These are phyloP conservation scores for Pleurostoma richardsiae DNA, from an alignment of 2,329 filamentous ascomycete genomes.

Conservation along the genomic window DNA sequence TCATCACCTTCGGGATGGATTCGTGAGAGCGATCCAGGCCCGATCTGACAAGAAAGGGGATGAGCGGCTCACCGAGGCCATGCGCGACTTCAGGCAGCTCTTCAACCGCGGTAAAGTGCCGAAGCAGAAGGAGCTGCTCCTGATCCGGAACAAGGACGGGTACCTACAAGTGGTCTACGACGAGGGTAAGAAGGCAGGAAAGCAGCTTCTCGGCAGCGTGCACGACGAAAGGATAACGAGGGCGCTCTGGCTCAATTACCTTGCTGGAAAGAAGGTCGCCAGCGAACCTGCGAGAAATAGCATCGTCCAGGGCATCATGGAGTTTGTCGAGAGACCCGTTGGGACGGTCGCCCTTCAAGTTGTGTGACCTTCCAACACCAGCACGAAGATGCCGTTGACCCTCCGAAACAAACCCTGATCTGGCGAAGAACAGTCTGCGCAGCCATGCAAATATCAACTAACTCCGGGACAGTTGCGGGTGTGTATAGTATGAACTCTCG, in stretches of 20 bases:
- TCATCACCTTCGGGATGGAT: constrained; percentile 84
- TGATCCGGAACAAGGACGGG: constrained; percentile 64
- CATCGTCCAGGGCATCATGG: constrained; percentile 83
- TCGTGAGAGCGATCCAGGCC: constrained; percentile 77
- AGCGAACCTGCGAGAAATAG: constrained; percentile 76
- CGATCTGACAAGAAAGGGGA: constrained; percentile 59
- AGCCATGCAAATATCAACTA: constrained; percentile 1
- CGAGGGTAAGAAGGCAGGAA: constrained; percentile 34
- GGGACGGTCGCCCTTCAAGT: constrained; percentile 84
- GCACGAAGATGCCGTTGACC: too few species aligned
- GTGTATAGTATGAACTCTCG: too few species aligned
- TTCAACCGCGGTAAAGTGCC: constrained; percentile 78
- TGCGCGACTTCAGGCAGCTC: constrained; percentile 74
- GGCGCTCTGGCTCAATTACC: constrained; percentile 83
- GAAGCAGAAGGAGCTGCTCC: constrained; percentile 72
- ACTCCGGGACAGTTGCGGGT: too few species aligned
- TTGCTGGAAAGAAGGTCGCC: constrained; percentile 81
- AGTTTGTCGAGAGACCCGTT: constrained; percentile 80
- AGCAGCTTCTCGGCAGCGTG: constrained; percentile 63
- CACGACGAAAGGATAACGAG: constrained; percentile 75
- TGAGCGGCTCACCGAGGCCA: constrained; percentile 68
- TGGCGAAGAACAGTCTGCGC: background rate
- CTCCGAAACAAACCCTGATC: constrained; percentile 11
- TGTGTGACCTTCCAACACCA: constrained; percentile 22
- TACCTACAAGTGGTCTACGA: constrained; percentile 64